Evolutionary conservation across 2,329 filamentous ascomycete genomes (phyloP), one percentile per base, ranked within the genome.

Genomic region (Didymella glomerata): DNA sequence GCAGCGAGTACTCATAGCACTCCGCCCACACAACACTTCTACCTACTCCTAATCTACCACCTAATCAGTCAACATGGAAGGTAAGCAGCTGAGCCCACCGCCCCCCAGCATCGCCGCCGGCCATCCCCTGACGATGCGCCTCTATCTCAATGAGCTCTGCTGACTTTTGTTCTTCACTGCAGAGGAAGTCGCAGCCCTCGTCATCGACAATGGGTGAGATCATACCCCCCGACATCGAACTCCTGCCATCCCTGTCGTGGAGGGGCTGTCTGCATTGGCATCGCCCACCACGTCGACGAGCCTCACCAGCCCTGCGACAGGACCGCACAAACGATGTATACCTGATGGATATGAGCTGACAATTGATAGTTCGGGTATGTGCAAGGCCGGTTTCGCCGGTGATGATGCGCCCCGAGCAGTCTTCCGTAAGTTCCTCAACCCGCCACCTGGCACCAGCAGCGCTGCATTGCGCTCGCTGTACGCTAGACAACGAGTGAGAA

Each of bases 161-260:
- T 79, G 69, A 79, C 71, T 42, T 64, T 52, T 65, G 49, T 64
- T 58, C 62, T 64, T 68, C 61, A 54, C 22, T 84, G 83, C 81
- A 98, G 95, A 99, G 89, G 95, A 99, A 92, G 95, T 99, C 85
- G 95, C 95, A 84, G 95, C 95, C 84, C 93, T 99, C 92, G 95
- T 99, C 85, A 98, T 99, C 86, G 95, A 99, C 93, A 99, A 99
- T 98, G 95, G 95, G 95, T 99, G 94, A 92, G 93, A 86, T 64
- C 61, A 48, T 84, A 77, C 49, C 66, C 65, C 69, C 68, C 61
- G 65, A 65, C 73, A 78, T 73, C 68, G 59, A 68, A 62, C 65
- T 56, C 63, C 68, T 54, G 67, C 68, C 68, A 73, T 74, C 73
- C 69, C 69, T 72, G 74, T 69, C 67, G 73, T 74, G 70, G 76